These are phyloP conservation scores for Acacia pycnantha DNA, from an alignment of 331 rosid species.

Conservation along the genomic window DNA sequence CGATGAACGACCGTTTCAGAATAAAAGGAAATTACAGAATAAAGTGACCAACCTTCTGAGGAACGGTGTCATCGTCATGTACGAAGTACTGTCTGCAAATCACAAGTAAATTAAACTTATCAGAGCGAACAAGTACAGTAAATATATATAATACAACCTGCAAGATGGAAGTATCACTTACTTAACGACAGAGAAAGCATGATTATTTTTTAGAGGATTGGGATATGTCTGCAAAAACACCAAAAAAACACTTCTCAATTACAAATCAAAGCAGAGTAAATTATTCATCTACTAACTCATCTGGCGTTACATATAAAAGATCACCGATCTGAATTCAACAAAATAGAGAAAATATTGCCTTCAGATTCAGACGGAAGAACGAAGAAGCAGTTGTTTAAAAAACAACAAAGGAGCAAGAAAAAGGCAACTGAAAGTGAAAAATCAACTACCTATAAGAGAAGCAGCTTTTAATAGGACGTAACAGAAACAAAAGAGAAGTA, in stretches of 20 bases:
- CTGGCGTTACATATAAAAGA: background rate
- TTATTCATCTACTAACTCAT: background rate
- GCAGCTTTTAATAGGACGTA: conserved; percentile 29
- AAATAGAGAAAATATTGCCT: background rate
- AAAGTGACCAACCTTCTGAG: conserved; percentile 57
- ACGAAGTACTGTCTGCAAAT: conserved; percentile 87
- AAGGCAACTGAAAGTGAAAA: background rate
- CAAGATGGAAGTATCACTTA: conserved; percentile 29
- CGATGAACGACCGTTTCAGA: conserved; percentile 1
- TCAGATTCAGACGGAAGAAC: background rate
- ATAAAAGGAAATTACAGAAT: background rate
- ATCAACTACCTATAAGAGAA: conserved; percentile 12
- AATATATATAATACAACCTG: background rate
- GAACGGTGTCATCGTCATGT: conserved; percentile 73
- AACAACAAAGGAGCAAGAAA: background rate
- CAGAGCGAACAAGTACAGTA: background rate
- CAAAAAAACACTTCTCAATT: background rate
- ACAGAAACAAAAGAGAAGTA: background rate
- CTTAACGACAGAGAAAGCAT: conserved; percentile 95
- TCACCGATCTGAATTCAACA: background rate
- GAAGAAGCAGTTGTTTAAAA: background rate
- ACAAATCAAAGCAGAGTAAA: background rate
- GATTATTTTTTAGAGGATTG: conserved; percentile 72
- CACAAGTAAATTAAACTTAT: conserved; percentile 21
- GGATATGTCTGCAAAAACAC: conserved; percentile 39